phyloP scores from a whole-genome alignment of 2,329 filamentous ascomycete species.

The Colletotrichum tabaci region DNA sequence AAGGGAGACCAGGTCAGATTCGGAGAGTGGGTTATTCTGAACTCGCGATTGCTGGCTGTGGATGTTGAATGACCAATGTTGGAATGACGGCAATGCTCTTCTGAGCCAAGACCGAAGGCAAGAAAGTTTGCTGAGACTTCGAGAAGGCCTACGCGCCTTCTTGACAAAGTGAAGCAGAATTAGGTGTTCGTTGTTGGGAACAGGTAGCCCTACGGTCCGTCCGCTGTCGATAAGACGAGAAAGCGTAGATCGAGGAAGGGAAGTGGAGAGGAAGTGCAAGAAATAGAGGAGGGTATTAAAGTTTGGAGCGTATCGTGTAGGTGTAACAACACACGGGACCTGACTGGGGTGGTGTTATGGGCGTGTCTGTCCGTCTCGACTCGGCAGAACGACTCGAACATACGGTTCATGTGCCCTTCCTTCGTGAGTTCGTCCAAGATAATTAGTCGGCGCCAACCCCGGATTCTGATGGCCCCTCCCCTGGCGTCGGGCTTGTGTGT shows the following conservation, averaged over 20 bases:
- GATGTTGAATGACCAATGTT: neutral
- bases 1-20: neutral
- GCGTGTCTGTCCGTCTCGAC: slow-evolving; percentile 8
- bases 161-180: neutral
- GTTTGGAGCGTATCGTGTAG: slow-evolving; percentile 3
- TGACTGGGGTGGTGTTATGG: slow-evolving; percentile 7
- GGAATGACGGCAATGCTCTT: slow-evolving; percentile 13
- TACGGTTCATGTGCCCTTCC: slow-evolving; percentile 20
- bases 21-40: neutral
- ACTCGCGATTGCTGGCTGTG: neutral
- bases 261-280: slow-evolving; percentile 3
- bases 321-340: neutral
- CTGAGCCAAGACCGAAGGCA: slow-evolving; percentile 18
- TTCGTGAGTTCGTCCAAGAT: neutral
- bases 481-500: neutral
- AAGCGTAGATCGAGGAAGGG: slow-evolving; percentile 1
- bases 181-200: slow-evolving; percentile 19
- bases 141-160: slow-evolving; percentile 8
- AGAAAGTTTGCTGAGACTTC: slow-evolving; percentile 5
- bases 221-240: slow-evolving; percentile 14
- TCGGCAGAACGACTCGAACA: slow-evolving; percentile 9
- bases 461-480: slow-evolving; percentile 14
- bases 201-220: neutral
- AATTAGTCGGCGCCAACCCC: slow-evolving; percentile 39
- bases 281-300: slow-evolving; percentile 13